Evolutionary conservation across 1,284 basidiomycete genomes (phyloP).

Genomic region (Leccinum pachyderme): DNA sequence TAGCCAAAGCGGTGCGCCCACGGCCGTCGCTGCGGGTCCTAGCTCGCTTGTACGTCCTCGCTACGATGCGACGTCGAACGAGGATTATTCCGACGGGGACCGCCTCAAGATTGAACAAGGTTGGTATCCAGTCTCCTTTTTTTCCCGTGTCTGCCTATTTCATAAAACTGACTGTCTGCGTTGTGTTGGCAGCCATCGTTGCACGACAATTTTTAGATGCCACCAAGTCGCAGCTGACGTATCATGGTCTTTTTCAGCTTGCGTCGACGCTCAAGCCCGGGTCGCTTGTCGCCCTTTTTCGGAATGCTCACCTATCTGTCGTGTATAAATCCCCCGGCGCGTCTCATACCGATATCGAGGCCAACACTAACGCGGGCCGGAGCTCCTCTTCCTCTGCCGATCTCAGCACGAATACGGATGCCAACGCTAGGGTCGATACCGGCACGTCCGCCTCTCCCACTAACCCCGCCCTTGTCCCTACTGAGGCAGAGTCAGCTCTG

Average conservation of each 20-base stretch:
- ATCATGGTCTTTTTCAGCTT: slow-evolving; percentile 75
- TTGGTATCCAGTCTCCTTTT: slow-evolving; percentile 33
- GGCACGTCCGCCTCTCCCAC: neutral
- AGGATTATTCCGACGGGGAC: slow-evolving; percentile 44
- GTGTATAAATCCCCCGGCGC: slow-evolving; percentile 60
- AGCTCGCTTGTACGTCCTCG: neutral
- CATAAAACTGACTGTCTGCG: neutral
- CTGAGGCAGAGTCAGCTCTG: slow-evolving; percentile 35
- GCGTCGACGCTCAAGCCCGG: slow-evolving; percentile 53
- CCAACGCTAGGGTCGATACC: neutral
- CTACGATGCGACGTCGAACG: neutral
- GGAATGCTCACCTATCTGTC: slow-evolving; percentile 87
- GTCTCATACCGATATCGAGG: neutral
- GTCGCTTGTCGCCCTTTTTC: slow-evolving; percentile 76
- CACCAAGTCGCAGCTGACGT: slow-evolving; percentile 82
- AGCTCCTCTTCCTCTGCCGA: no score
- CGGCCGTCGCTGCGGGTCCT: slow-evolving; percentile 13
- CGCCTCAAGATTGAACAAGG: slow-evolving; percentile 64
- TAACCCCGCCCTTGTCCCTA: neutral
- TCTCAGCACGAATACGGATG: no score
- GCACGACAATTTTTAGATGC: slow-evolving; percentile 70
- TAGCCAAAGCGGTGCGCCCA: slow-evolving; percentile 11
- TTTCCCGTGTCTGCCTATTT: neutral
- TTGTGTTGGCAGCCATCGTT: slow-evolving; percentile 58
- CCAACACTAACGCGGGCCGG: neutral